Percentiles rank a stretch among this genome's conserved stretches.
These are phyloP conservation scores for Omphalea diandra DNA, from an alignment of 441 rosid species.

Conservation along the genomic window DNA sequence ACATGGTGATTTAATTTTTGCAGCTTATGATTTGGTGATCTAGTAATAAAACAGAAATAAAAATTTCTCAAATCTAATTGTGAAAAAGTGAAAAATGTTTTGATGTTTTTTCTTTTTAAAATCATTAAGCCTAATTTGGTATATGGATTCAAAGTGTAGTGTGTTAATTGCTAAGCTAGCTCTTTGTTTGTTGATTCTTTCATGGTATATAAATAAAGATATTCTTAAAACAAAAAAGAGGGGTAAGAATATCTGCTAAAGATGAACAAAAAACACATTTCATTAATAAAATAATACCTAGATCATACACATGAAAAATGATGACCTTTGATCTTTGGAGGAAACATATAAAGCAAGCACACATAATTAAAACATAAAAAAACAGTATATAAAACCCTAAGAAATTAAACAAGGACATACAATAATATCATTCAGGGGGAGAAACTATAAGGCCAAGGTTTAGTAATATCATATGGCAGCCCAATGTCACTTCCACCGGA, in stretches of 20 bases:
- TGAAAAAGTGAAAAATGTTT: too few species aligned
- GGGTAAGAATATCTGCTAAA: background rate
- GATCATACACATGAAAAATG: background rate
- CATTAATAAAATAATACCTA: background rate
- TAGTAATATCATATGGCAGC: slow-evolving; percentile 11
- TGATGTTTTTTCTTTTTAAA: too few species aligned
- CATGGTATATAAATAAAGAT: too few species aligned
- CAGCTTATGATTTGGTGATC: too few species aligned
- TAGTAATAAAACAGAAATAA: too few species aligned
- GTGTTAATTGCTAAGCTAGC: too few species aligned
- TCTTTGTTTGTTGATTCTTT: too few species aligned
- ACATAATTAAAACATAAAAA: background rate
- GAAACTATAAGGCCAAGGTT: slow-evolving; percentile 10
- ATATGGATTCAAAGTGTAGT: too few species aligned
- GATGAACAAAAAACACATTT: background rate
- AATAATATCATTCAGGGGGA: background rate
- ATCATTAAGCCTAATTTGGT: too few species aligned
- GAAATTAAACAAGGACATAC: background rate
- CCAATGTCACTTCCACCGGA: slow-evolving; percentile 13
- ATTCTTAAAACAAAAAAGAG: background rate
- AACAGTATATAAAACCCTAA: background rate
- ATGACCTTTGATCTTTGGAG: background rate
- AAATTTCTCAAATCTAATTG: too few species aligned
- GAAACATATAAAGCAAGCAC: background rate
- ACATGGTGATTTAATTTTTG: too few species aligned